Evolutionary conservation across 495 filamentous ascomycete genomes (phyloP).

Genomic region (Xylaria grammica): DNA sequence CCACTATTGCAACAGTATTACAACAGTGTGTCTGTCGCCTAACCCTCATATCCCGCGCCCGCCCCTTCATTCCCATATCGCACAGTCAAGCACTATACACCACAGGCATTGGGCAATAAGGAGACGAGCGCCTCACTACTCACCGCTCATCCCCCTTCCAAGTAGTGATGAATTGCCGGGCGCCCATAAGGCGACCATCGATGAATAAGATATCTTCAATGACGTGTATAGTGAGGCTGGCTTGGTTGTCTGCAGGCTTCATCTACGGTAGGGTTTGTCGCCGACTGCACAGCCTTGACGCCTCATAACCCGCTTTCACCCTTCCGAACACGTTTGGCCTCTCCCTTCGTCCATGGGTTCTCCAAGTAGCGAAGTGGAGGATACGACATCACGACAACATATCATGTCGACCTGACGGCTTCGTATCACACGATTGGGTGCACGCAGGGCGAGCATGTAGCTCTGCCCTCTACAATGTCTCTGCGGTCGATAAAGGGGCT

Average conservation of each 20-base stretch:
- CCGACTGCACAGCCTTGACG: slow-evolving; percentile 10
- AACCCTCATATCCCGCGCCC: no score
- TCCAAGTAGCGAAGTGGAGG: no score
- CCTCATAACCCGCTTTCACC: slow-evolving; percentile 8
- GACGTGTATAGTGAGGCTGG: slow-evolving; percentile 14
- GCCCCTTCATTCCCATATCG: no score
- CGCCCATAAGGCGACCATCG: neutral
- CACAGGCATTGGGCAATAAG: neutral
- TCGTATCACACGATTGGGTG: no score
- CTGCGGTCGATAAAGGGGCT: neutral
- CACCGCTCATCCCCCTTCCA: slow-evolving; percentile 8
- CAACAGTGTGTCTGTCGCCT: no score
- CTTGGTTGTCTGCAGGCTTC: neutral
- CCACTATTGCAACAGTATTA: neutral
- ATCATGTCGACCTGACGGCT: no score
- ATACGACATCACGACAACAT: neutral
- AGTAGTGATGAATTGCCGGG: no score
- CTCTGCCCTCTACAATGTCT: neutral
- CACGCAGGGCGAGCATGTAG: no score
- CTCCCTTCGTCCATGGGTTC: no score
- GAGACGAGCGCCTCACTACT: neutral
- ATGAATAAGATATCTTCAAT: neutral
- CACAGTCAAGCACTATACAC: neutral
- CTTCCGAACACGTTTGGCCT: no score
- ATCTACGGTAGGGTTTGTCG: neutral